These are phyloP conservation scores for Paecilomyces variotii DNA, from an alignment of 2,329 filamentous ascomycete genomes.

Conservation along the genomic window DNA sequence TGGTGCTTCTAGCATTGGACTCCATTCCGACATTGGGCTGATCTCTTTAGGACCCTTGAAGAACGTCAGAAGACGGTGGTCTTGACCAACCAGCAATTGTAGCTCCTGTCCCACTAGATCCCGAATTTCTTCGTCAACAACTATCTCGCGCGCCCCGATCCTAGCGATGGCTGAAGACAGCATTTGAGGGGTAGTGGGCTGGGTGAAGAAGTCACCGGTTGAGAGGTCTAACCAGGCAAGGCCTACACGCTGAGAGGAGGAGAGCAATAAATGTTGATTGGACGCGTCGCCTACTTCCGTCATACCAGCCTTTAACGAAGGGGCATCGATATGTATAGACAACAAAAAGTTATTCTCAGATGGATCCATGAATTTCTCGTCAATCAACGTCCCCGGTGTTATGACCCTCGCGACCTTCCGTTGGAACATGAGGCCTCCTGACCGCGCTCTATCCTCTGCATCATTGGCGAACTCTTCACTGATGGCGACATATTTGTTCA, in stretches of 20 bases:
- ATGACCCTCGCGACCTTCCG: constrained; percentile 79
- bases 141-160: constrained; percentile 74
- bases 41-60: constrained; percentile 43
- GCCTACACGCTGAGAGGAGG: constrained; percentile 50
- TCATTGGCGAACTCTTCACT: constrained; percentile 84
- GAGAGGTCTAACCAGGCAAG: constrained; percentile 93
- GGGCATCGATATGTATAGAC: constrained; percentile 56
- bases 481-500: constrained; percentile 85
- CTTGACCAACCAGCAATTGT: constrained; percentile 62
- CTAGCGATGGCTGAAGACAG: constrained; percentile 76
- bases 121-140: constrained; percentile 61
- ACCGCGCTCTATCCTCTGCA: constrained; percentile 59
- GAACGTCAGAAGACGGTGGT: constrained; percentile 69
- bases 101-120: constrained; percentile 53
- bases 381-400: constrained; percentile 90
- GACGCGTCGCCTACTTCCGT: constrained; percentile 13
- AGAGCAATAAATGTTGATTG: constrained; percentile 20
- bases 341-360: constrained; percentile 90
- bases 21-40: constrained; percentile 57
- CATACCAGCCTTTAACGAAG: constrained; percentile 11
- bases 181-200: constrained; percentile 60
- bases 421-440: constrained; percentile 74
- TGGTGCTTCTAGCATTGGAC: constrained; percentile 65
- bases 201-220: constrained; percentile 88
- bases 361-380: constrained; percentile 95